A percentile compares a stretch with the other conserved stretches of the same genome.
phyloP scores from a whole-genome alignment of 179 eudicot species.

The Nepenthes alata region DNA sequence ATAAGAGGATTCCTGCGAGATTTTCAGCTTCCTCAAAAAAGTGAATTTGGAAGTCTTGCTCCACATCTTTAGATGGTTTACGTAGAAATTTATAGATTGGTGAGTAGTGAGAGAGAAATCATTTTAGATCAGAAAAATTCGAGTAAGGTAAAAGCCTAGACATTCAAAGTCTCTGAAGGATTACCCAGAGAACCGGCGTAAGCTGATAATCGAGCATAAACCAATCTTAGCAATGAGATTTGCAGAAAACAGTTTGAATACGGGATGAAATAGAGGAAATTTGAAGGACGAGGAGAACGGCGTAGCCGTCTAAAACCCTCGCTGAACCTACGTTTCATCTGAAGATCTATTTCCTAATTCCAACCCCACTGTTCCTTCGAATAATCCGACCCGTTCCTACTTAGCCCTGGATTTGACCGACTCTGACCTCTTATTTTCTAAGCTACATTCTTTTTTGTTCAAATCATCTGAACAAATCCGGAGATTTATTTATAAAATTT shows the following conservation, averaged over 20 bases:
- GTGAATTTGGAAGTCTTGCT: conserved; percentile 18
- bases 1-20: conserved; percentile 10
- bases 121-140: neutral
- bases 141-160: neutral
- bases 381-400: conserved; percentile 1
- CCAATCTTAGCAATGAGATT: neutral
- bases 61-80: conserved; percentile 17
- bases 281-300: neutral
- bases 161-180: neutral
- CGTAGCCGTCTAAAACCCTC: conserved; percentile 24
- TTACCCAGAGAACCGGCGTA: neutral
- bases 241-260: neutral
- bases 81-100: neutral
- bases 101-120: neutral
- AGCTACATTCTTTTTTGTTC: no score
- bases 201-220: neutral
- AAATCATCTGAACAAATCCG: no score
- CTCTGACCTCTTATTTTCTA: no score
- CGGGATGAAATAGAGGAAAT: conserved; percentile 1
- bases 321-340: conserved; percentile 15
- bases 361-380: neutral
- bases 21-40: conserved; percentile 17
- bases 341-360: neutral
- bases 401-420: no score
- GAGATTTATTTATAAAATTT: no score